Conservation (phyloP, 1,284 basidiomycete genomes). For the Pseudozyma pruni region DNA sequence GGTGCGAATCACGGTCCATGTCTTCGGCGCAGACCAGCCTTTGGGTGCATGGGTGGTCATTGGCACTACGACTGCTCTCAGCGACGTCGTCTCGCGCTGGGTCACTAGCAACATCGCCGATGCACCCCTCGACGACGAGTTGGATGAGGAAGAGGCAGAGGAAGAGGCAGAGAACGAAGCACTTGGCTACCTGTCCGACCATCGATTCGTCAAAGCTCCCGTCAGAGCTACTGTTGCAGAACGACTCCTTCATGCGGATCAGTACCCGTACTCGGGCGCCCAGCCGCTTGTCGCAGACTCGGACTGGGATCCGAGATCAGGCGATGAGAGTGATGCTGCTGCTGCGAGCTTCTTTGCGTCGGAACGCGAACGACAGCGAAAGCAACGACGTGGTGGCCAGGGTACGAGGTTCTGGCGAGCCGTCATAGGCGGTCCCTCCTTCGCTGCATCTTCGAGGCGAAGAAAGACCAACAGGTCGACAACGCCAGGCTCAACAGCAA, state of each 20-base stretch:
- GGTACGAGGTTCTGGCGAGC: slow-evolving; percentile 59
- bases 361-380: slow-evolving; percentile 32
- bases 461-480: slow-evolving; percentile 4
- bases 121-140: slow-evolving; percentile 41
- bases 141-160: slow-evolving; percentile 32
- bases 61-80: slow-evolving; percentile 76
- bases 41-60: slow-evolving; percentile 82
- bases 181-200: slow-evolving; percentile 24
- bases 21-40: slow-evolving; percentile 77
- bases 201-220: slow-evolving; percentile 27
- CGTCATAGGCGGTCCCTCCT: slow-evolving; percentile 53
- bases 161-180: slow-evolving; percentile 25
- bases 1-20: slow-evolving; percentile 78
- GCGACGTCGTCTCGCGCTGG: slow-evolving; percentile 65
- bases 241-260: slow-evolving; percentile 12
- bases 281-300: slow-evolving; percentile 13
- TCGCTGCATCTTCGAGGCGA: slow-evolving; percentile 19
- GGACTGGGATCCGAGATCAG: slow-evolving; percentile 44
- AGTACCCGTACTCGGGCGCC: slow-evolving; percentile 5
- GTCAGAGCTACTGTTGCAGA: slow-evolving; percentile 14
- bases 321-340: slow-evolving; percentile 42
- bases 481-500: background rate
- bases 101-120: slow-evolving; percentile 66
- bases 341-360: slow-evolving; percentile 23
- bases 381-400: slow-evolving; percentile 36